Base-by-base conservation (phyloP, 108 stramenopile genomes). In the Stephanodiscus minutulus region DNA sequence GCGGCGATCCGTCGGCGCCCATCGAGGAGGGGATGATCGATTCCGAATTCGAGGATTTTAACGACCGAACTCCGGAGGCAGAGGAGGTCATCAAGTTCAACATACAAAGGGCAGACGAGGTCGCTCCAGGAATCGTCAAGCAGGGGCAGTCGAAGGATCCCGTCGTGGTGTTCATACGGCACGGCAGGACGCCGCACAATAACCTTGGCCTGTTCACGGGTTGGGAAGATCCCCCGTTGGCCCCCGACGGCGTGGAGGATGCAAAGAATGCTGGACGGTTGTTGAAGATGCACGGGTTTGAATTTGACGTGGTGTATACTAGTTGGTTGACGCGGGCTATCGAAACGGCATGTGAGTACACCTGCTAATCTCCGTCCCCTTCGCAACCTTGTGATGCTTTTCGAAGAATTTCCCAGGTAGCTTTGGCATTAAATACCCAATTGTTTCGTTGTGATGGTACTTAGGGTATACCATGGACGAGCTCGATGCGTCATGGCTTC, bases 301-400 rank as follows among this genome's bases (percentile, higher is more conserved):
- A 91, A 56, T 92, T 97, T 59, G 84, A 97, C 66, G 77, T 96
- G 18, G 96, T 94, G 4, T 97, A 95, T 78, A 93, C 93, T 20
- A 88, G 87, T 12, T 81, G 88, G 74, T 77, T 97, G 31, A 74
- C 82, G 33, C 57, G 96, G 36, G 93, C 96, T 36, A 88, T 92
- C 49, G 82, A 82, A 56, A 90, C 89, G 18, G 83, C 78, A 12
- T 83, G 73, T 73, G 48, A 76, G 68, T 80, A 25, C 17, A 35
- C 8, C 31, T n/a, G 13, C 25, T 2, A 20, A 43, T 43, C 7
- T 25, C 11, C 18, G 35, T 22, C 25, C 44, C 62, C 18, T 9
- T 48, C 28, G 50, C 13, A 50, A 27, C n/a, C 7, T 28, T 6
- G 8, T 2, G n/a, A 3, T 48, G 39, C 39, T 11, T 39, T 39